A percentile compares a stretch with the other conserved stretches of the same genome.
Conservation (phyloP, 2,329 filamentous ascomycete species). For the Fusarium musae region DNA sequence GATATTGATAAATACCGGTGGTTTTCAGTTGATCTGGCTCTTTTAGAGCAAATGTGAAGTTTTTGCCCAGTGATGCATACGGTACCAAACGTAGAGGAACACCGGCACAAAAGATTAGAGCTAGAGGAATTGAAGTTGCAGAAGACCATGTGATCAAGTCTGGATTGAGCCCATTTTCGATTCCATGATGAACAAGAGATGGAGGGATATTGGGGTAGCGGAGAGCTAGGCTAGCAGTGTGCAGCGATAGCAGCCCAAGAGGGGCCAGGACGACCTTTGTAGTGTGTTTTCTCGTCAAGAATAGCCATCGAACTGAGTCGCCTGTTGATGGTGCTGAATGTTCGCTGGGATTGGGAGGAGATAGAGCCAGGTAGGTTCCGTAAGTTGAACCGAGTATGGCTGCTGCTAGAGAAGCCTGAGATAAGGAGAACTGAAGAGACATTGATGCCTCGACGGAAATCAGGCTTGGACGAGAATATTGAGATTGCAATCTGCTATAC, state of each 20-base stretch:
- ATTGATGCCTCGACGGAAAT: not conserved
- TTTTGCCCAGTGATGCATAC: slow-evolving; percentile 58
- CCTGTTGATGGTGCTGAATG: slow-evolving; percentile 18
- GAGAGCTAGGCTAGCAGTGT: slow-evolving; percentile 37
- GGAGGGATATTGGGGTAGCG: slow-evolving; percentile 34
- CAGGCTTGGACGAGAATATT: too few relatives aligned
- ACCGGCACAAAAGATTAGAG: slow-evolving; percentile 47
- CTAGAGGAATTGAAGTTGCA: slow-evolving; percentile 49
- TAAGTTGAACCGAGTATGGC: slow-evolving; percentile 44
- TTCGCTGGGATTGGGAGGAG: slow-evolving; percentile 47
- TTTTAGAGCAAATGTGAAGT: slow-evolving; percentile 65
- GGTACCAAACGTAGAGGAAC: slow-evolving; percentile 50
- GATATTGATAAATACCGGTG: slow-evolving; percentile 58
- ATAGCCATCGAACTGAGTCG: slow-evolving; percentile 40
- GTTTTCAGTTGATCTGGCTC: slow-evolving; percentile 59
- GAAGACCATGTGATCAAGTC: slow-evolving; percentile 51
- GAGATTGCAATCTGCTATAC: not conserved
- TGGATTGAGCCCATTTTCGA: slow-evolving; percentile 47
- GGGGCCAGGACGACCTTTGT: slow-evolving; percentile 39
- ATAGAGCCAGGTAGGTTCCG: slow-evolving; percentile 47
- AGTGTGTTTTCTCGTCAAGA: slow-evolving; percentile 43
- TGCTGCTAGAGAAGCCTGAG: slow-evolving; percentile 34
- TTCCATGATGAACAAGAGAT: slow-evolving; percentile 44
- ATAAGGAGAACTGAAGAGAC: slow-evolving; percentile 7
- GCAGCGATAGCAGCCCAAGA: slow-evolving; percentile 35